Evolutionary conservation across 2,329 filamentous ascomycete species (phyloP).

Genomic region (Exophiala sp.): DNA sequence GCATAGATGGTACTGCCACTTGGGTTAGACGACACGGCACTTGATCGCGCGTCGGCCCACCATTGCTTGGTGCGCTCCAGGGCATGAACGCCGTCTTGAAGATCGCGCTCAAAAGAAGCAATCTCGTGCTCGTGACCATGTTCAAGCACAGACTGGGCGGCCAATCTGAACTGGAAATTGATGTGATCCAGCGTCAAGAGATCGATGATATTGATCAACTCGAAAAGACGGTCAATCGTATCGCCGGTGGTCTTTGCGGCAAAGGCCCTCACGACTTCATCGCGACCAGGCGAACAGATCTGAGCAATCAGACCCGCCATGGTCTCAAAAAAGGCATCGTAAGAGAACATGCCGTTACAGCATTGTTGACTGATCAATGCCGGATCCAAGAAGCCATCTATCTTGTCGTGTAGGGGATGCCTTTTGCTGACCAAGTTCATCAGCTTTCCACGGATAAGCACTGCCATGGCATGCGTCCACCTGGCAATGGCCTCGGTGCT

Average conservation of each 20-base stretch:
- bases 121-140: conserved; percentile 58
- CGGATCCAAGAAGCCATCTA: conserved; percentile 56
- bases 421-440: conserved; percentile 54
- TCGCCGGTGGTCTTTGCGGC: conserved; percentile 46
- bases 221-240: conserved; percentile 58
- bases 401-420: conserved; percentile 56
- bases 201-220: conserved; percentile 58
- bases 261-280: conserved; percentile 53
- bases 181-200: conserved; percentile 58
- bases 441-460: conserved; percentile 57
- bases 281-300: conserved; percentile 59
- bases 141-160: conserved; percentile 55
- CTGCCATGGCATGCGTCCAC: conserved; percentile 63
- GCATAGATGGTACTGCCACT: conserved; percentile 46
- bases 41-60: conserved; percentile 28
- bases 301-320: conserved; percentile 58
- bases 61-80: conserved; percentile 48
- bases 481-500: conserved; percentile 48
- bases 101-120: conserved; percentile 51
- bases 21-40: conserved; percentile 3
- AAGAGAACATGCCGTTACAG: conserved; percentile 56
- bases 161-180: conserved; percentile 59
- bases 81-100: conserved; percentile 47
- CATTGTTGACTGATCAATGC: conserved; percentile 54
- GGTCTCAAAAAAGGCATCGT: conserved; percentile 56